These are phyloP conservation scores for Uronychia binucleata DNA, from an alignment of 73 alveolate genomes.

Conservation along the genomic window DNA sequence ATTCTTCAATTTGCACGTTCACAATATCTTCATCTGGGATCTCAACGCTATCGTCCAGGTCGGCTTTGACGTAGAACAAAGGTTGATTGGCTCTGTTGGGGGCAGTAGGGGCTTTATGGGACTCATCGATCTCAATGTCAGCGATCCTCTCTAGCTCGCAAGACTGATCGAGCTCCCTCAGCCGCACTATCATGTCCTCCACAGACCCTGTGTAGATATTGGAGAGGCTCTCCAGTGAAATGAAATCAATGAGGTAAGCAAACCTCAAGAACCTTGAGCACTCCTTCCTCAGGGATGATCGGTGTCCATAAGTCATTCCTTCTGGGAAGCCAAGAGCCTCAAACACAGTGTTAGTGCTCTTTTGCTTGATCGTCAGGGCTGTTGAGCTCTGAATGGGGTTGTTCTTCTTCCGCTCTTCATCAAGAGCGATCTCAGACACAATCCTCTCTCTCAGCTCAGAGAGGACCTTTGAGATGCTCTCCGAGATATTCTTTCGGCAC, in stretches of 20 bases:
- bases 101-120: slow-evolving; percentile 46
- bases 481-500: slow-evolving; percentile 64
- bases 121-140: slow-evolving; percentile 50
- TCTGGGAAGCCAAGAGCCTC: slow-evolving; percentile 88
- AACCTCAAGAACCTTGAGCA: slow-evolving; percentile 77
- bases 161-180: slow-evolving; percentile 36
- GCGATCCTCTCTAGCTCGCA: slow-evolving; percentile 45
- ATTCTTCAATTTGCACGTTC: slow-evolving; percentile 12
- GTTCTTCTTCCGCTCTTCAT: slow-evolving; percentile 65
- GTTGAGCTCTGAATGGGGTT: slow-evolving; percentile 56
- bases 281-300: slow-evolving; percentile 84
- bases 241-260: slow-evolving; percentile 76
- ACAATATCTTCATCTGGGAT: slow-evolving; percentile 23
- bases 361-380: slow-evolving; percentile 57
- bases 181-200: slow-evolving; percentile 62
- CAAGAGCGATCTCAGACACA: slow-evolving; percentile 71
- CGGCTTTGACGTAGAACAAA: slow-evolving; percentile 49
- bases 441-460: slow-evolving; percentile 63
- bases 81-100: slow-evolving; percentile 60
- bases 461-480: slow-evolving; percentile 66
- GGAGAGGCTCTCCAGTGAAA: slow-evolving; percentile 74
- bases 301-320: slow-evolving; percentile 84
- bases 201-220: slow-evolving; percentile 75
- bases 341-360: slow-evolving; percentile 62
- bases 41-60: slow-evolving; percentile 10